phyloP scores from a whole-genome alignment of 257 asterid genomes.

The Scutellaria minor region DNA sequence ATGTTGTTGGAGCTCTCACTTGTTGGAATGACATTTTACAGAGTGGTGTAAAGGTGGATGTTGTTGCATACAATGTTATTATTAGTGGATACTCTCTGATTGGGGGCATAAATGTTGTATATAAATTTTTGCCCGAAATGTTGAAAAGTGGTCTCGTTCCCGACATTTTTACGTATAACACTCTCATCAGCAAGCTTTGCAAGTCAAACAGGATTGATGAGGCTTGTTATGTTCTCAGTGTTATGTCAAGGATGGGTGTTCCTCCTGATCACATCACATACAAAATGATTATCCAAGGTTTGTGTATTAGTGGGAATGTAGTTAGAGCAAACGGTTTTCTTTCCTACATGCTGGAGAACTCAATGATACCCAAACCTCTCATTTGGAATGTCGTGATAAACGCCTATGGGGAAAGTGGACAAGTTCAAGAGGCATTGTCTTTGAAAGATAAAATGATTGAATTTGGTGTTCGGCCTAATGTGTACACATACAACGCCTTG shows the following conservation, averaged over 20 bases:
- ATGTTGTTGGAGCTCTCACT: constrained; percentile 55
- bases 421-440: constrained; percentile 50
- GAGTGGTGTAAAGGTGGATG: constrained; percentile 54
- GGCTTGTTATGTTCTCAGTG: constrained; percentile 68
- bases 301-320: constrained; percentile 60
- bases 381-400: constrained; percentile 78
- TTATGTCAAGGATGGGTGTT: constrained; percentile 81
- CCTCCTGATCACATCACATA: constrained; percentile 69
- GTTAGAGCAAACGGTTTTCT: constrained; percentile 58
- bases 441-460: constrained; percentile 65
- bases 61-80: constrained; percentile 76
- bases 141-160: constrained; percentile 70
- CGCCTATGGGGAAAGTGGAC: constrained; percentile 69
- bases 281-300: constrained; percentile 73
- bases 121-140: constrained; percentile 59
- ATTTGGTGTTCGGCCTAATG: constrained; percentile 67
- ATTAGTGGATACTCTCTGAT: constrained; percentile 65
- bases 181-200: constrained; percentile 69
- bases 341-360: constrained; percentile 56
- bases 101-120: constrained; percentile 50
- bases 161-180: constrained; percentile 70
- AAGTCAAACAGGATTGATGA: constrained; percentile 61
- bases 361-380: constrained; percentile 59
- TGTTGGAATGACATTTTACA: constrained; percentile 53
- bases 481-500: constrained; percentile 78